These are phyloP conservation scores for Ceratobasidium sp. DNA, from an alignment of 1,284 basidiomycete genomes.

Conservation along the genomic window DNA sequence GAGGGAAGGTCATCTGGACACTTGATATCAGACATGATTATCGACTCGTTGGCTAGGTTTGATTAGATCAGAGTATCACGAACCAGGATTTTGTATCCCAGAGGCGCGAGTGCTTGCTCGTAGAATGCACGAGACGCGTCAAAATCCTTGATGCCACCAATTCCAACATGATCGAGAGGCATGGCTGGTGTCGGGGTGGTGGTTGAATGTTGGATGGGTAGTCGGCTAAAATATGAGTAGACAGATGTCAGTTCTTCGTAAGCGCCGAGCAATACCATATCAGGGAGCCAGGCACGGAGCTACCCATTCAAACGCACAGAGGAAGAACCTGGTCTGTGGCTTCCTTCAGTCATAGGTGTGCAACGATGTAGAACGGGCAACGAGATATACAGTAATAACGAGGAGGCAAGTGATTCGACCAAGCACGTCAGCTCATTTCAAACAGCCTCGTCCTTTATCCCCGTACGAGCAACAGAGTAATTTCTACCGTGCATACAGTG, in stretches of 20 bases:
- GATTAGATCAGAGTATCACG: not conserved
- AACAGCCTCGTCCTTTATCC: no score
- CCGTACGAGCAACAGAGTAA: no score
- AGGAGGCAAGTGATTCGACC: no score
- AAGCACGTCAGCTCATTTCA: no score
- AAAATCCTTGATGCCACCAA: conserved; percentile 10
- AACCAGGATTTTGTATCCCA: conserved; percentile 37
- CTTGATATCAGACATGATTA: not conserved
- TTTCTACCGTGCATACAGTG: no score
- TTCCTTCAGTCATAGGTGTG: no score
- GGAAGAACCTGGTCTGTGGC: no score
- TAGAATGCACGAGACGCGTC: conserved; percentile 13
- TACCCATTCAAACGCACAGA: no score
- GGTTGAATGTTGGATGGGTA: not conserved
- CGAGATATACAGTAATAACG: no score
- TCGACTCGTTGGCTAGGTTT: not conserved
- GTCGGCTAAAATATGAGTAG: not conserved
- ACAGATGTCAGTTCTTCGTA: not conserved
- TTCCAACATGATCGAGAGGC: conserved; percentile 27
- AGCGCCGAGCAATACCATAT: not conserved
- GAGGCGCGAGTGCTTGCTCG: conserved; percentile 23
- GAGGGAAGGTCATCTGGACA: not conserved
- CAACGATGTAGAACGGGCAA: no score
- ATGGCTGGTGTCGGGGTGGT: conserved; percentile 16
- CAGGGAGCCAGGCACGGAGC: no score